Evolutionary conservation across 2,329 filamentous ascomycete genomes (phyloP), one percentile per base, ranked within the genome.

Genomic region (Talaromyces islandicus): DNA sequence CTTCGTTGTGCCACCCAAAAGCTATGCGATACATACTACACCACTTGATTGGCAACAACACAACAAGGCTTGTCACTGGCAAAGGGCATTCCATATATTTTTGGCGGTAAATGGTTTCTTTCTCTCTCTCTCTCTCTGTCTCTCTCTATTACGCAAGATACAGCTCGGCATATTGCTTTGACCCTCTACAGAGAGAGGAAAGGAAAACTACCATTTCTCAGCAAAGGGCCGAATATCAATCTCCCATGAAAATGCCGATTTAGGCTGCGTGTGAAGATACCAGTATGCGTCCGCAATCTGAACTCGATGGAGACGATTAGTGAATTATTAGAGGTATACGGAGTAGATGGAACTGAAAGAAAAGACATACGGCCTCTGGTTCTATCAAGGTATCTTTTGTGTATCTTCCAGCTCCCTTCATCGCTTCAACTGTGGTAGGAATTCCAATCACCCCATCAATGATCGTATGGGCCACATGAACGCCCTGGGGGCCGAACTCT

Each of bases 361-460:
- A 50, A 11, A 50, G 7, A 38, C 29, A 30, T 35, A 54, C 52
- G 11, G 52, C 54, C 12, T 56, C 35, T 6, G 54, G 54, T 7
- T 5, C 14, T 17, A 56, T 43, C 11, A 25, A 5, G 2, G 4
- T 25, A 25, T 50, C 19, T 38, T 38, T 17, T 38, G 53, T 41
- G 6, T 55, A 30, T 10, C 14, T 25, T 4, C 24, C n/a, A 17
- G 32, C 29, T 46, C 58, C 64, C 11, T 62, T 59, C 27, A 57
- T 61, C 38, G 56, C 59, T 41, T 63, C 80, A 64, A 81, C 68
- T 70, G 76, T 81, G 63, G 79, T 78, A 67, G 77, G 80, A 6
- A 80, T 82, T 63, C 82, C 80, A 65, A 84, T 84, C 4, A 83
- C 80, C 0, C 81, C 82, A 66, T 85, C 82, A 60, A 83, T 80